Conservation (phyloP, 148 eudicot genomes). For the Rhododendron vialii region DNA sequence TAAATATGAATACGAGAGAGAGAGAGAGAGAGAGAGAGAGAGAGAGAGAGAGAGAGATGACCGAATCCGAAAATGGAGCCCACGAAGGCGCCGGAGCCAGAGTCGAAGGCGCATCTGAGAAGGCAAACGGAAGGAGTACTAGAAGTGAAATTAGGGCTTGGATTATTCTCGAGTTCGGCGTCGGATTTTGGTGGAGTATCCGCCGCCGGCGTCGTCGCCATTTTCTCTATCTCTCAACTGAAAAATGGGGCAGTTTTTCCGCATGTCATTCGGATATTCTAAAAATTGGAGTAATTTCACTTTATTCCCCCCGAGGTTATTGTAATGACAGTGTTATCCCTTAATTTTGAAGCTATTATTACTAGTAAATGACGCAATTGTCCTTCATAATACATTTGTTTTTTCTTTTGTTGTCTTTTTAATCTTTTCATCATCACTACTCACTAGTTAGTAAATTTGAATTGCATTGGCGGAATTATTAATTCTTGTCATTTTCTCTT, state of each 20-base stretch:
- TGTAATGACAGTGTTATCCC: background rate
- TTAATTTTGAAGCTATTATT: background rate
- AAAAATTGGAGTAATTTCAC: background rate
- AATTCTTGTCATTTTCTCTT: background rate
- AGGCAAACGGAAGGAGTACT: background rate
- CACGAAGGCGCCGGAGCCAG: background rate
- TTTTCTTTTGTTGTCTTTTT: too few relatives aligned
- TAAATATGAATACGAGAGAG: too few relatives aligned
- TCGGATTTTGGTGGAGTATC: constrained; percentile 16
- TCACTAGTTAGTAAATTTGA: too few relatives aligned
- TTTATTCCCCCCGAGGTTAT: background rate
- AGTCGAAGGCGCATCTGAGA: background rate
- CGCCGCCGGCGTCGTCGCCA: constrained; percentile 31
- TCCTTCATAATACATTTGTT: background rate
- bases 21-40: background rate
- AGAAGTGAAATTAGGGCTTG: background rate
- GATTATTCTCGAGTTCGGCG: constrained; percentile 1
- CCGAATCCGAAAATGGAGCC: background rate
- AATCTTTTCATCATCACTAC: too few relatives aligned
- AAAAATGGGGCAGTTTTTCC: background rate
- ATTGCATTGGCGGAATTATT: too few relatives aligned
- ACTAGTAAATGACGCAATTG: too few relatives aligned
- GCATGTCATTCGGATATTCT: background rate
- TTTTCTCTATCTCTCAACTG: background rate
- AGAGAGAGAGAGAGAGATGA: background rate